Evolutionary conservation across 371 early-diverging fungal species (phyloP).

Genomic region (Syncephalastrum monosporum): DNA sequence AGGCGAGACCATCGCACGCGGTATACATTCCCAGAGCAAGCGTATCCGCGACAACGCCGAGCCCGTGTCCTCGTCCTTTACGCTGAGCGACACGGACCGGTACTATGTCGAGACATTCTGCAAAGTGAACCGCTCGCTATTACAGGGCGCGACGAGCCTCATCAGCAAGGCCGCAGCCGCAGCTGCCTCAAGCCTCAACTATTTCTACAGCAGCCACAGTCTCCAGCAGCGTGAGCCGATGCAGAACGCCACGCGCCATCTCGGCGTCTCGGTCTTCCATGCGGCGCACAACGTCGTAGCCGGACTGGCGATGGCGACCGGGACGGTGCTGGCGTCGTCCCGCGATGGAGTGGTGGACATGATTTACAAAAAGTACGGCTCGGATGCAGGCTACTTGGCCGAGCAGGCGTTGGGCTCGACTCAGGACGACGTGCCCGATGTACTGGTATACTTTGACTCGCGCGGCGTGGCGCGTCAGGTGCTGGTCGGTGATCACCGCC

Average conservation of each 20-base stretch:
- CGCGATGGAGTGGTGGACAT: slow-evolving; percentile 31
- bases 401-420: slow-evolving; percentile 29
- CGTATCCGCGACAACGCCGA: neutral
- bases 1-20: slow-evolving; percentile 28
- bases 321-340: slow-evolving; percentile 25
- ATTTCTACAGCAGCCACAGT: slow-evolving; percentile 13
- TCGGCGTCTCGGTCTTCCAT: slow-evolving; percentile 34
- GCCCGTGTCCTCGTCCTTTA: too few species aligned
- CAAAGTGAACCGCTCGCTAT: slow-evolving; percentile 24
- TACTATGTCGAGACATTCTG: slow-evolving; percentile 28
- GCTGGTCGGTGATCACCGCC: slow-evolving; percentile 6
- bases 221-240: slow-evolving; percentile 20
- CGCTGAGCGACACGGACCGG: slow-evolving; percentile 25
- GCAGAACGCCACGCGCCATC: slow-evolving; percentile 24
- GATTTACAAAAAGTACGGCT: slow-evolving; percentile 37
- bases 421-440: slow-evolving; percentile 21
- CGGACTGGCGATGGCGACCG: slow-evolving; percentile 33
- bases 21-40: slow-evolving; percentile 11
- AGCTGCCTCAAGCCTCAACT: slow-evolving; percentile 20
- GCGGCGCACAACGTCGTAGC: slow-evolving; percentile 33
- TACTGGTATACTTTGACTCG: slow-evolving; percentile 40
- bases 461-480: slow-evolving; percentile 38
- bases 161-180: slow-evolving; percentile 27
- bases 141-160: slow-evolving; percentile 18
- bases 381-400: slow-evolving; percentile 36